These are phyloP conservation scores for Silybum marianum DNA, from an alignment of 129 eudicot species.

Conservation along the genomic window DNA sequence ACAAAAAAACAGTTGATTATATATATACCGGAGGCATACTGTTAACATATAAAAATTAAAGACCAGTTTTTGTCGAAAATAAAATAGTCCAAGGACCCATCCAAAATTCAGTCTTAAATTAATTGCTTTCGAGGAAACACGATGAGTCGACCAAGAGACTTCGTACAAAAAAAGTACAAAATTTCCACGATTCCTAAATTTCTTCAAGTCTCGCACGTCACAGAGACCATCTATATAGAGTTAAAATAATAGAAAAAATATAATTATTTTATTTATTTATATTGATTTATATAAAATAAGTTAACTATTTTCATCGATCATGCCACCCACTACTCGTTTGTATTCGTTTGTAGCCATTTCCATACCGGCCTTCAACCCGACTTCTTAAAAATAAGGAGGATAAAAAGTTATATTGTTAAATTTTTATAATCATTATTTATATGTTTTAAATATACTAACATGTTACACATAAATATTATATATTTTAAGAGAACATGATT, in stretches of 20 bases:
- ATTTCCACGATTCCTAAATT: slow-evolving; percentile 24
- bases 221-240: slow-evolving; percentile 6
- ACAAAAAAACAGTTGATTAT: too few relatives aligned
- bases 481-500: too few relatives aligned
- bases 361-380: not conserved
- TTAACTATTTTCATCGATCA: slow-evolving; percentile 17
- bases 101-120: too few relatives aligned
- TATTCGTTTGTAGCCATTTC: slow-evolving; percentile 16
- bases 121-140: not conserved
- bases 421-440: too few relatives aligned
- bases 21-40: too few relatives aligned
- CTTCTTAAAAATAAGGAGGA: not conserved
- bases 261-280: not conserved
- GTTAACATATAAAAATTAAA: too few relatives aligned
- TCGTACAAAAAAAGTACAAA: slow-evolving; percentile 28
- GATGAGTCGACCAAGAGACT: not conserved
- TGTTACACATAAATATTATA: too few relatives aligned
- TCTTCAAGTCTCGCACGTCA: slow-evolving; percentile 31
- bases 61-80: not conserved
- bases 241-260: not conserved
- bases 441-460: too few relatives aligned
- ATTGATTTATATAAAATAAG: not conserved
- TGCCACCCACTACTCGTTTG: slow-evolving; percentile 21
- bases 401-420: too few relatives aligned
- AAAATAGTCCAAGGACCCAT: not conserved